Conservation (phyloP, 768 basidiomycete species). For the Suillus spraguei region DNA sequence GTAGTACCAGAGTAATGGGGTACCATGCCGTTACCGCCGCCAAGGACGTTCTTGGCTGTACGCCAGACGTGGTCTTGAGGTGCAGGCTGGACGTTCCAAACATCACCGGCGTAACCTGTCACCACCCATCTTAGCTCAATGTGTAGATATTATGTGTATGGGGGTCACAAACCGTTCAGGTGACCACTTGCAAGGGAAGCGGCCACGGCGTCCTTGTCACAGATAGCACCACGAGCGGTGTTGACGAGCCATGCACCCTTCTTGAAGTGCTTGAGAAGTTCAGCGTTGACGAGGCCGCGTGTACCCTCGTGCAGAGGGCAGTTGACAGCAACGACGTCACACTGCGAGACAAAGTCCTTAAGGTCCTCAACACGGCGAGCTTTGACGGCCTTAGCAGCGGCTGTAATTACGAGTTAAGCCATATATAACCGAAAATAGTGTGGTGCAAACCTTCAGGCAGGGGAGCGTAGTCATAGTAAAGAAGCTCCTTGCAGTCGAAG, state of each 20-base stretch:
- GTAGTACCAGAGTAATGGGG: conserved; percentile 89
- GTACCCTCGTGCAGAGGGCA: conserved; percentile 88
- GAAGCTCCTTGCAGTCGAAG: conserved; percentile 87
- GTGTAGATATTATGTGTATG: background rate
- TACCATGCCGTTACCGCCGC: conserved; percentile 89
- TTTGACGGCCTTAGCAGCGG: conserved; percentile 65
- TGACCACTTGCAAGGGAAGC: conserved; percentile 78
- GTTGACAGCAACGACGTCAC: conserved; percentile 86
- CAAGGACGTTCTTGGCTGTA: conserved; percentile 76
- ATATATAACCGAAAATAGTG: background rate
- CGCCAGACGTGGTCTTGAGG: conserved; percentile 88
- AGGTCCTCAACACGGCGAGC: conserved; percentile 80
- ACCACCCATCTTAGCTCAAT: background rate
- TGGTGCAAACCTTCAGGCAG: conserved; percentile 56
- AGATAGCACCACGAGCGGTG: conserved; percentile 92
- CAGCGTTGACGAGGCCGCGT: conserved; percentile 75
- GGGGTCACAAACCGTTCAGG: conserved; percentile 47
- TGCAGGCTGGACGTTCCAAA: conserved; percentile 89
- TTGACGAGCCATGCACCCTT: conserved; percentile 92
- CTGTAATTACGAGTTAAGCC: conserved; percentile 27
- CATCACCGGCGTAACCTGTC: conserved; percentile 52
- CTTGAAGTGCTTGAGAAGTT: conserved; percentile 87
- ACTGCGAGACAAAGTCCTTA: conserved; percentile 60
- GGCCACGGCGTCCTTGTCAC: conserved; percentile 80
- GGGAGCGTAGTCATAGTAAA: conserved; percentile 87